Evolutionary conservation across 2,329 filamentous ascomycete species (phyloP), one percentile per base, ranked within the genome.

Genomic region (Cytospora schulzeri): DNA sequence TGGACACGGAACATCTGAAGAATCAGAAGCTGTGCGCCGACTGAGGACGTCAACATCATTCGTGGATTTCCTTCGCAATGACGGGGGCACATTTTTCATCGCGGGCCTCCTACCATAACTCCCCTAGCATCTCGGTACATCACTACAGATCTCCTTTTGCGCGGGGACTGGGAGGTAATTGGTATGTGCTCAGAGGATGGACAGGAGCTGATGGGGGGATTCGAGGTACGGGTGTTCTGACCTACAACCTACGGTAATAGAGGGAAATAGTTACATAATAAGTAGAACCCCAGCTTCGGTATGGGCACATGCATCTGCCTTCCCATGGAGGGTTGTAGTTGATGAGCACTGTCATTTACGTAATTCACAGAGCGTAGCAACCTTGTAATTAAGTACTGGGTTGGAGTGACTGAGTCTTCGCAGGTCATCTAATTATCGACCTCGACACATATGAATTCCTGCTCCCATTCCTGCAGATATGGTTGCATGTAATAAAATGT

Each of bases 181-280:
- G 48, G 48, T 3, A 26, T 60, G 6, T 48, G 31, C 2, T 22
- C 38, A 19, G 48, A 60, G 0, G 41, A n/a, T 53, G 57, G 48
- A 17, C 48, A 53, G 11, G 33, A 60, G 31, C 57, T 60, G 38
- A 19, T 60, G 0, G 57, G 57, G 11, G 28, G 31, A 31, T 60
- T 60, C 31, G 52, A 60, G 17, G 57, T 52, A 1, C 22, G 57
- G 7, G 57, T 60, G 2, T 60, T 60, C 29, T 31, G n/a, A n/a
- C n/a, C n/a, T n/a, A n/a, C n/a, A 54, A 6, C 4, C 31, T 33
- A 33, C 31, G 12, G 31, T 33, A 9, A 9, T 31, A 31, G 4
- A 31, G n/a, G 29, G 29, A 4, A 9, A 31, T 31, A 5, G 29
- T 9, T 31, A 31, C 29, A 4, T 31, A 31, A 9, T 4, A 31